Evolutionary conservation across 371 early-diverging fungal species (phyloP).

Genomic region (Chytridium lagenaria): DNA sequence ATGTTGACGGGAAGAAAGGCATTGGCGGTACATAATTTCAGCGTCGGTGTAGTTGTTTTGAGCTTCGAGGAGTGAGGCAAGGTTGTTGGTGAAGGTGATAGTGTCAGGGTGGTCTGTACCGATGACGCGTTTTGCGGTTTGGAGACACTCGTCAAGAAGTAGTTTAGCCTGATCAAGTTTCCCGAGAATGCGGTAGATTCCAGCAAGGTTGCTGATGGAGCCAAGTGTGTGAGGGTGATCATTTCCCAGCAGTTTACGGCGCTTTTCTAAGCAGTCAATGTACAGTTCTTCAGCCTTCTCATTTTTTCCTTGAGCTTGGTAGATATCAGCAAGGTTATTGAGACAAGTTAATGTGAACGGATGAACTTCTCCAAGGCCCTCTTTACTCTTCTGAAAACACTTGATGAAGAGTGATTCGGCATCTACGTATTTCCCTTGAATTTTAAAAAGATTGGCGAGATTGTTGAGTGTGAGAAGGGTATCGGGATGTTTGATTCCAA

Average conservation of each 20-base stretch:
- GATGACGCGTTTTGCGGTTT: background rate
- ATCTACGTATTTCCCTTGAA: too few species aligned
- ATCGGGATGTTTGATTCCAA: too few species aligned
- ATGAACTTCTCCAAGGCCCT: too few species aligned
- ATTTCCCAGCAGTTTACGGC: slow-evolving; percentile 12
- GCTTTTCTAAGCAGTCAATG: slow-evolving; percentile 18
- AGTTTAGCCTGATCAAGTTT: background rate
- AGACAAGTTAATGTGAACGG: background rate
- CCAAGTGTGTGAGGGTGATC: slow-evolving; percentile 14
- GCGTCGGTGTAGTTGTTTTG: background rate
- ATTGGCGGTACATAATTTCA: background rate
- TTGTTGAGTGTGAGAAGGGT: too few species aligned
- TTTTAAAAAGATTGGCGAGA: slow-evolving; percentile 11
- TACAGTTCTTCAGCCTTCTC: slow-evolving; percentile 5
- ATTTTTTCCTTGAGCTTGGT: too few species aligned
- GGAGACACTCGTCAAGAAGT: background rate
- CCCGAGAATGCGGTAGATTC: background rate
- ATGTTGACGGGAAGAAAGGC: background rate
- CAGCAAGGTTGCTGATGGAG: slow-evolving; percentile 21
- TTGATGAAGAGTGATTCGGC: too few species aligned
- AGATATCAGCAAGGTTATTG: too few species aligned
- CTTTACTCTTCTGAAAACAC: too few species aligned
- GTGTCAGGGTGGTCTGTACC: background rate
- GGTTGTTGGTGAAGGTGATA: background rate
- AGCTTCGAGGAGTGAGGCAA: background rate